Percentiles rank a stretch among this genome's conserved stretches.
These are phyloP conservation scores for Arabidopsis thaliana DNA, from an alignment of 345 rosid genomes.

Conservation along the genomic window DNA sequence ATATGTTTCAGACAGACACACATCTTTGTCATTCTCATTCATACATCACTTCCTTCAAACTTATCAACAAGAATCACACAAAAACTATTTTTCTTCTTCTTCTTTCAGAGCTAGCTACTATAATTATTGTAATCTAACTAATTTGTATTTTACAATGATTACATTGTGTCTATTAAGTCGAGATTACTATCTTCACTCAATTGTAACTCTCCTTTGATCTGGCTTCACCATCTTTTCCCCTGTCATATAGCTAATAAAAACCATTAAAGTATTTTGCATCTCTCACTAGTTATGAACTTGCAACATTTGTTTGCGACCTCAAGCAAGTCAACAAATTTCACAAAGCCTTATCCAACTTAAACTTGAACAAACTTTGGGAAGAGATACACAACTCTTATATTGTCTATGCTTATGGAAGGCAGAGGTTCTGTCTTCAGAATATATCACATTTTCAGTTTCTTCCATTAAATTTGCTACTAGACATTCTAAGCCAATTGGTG, in stretches of 20 bases:
- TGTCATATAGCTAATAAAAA: slow-evolving; percentile 5
- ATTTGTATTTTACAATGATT: slow-evolving; percentile 13
- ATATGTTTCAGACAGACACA: slow-evolving; percentile 32
- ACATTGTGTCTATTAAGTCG: background rate
- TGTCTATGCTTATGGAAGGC: too few species aligned
- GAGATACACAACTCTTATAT: background rate
- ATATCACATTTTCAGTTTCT: background rate
- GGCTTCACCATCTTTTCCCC: slow-evolving; percentile 24
- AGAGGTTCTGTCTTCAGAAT: background rate
- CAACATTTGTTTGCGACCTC: background rate
- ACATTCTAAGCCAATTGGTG: too few species aligned
- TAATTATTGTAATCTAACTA: slow-evolving; percentile 14
- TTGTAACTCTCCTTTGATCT: slow-evolving; percentile 30
- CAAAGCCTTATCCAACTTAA: slow-evolving; percentile 15
- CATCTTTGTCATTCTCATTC: slow-evolving; percentile 39
- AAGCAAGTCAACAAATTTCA: background rate
- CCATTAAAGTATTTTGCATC: background rate
- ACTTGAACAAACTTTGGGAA: background rate
- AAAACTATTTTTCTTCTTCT: slow-evolving; percentile 14
- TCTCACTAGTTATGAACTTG: background rate
- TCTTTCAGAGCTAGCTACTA: slow-evolving; percentile 4
- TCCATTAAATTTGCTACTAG: background rate
- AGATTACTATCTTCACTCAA: slow-evolving; percentile 22
- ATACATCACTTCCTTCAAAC: slow-evolving; percentile 45
- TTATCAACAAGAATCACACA: slow-evolving; percentile 36